Evolutionary conservation across 2,329 filamentous ascomycete species (phyloP), one percentile per base, ranked within the genome.

Genomic region (Rhexocercosporidium sp.): DNA sequence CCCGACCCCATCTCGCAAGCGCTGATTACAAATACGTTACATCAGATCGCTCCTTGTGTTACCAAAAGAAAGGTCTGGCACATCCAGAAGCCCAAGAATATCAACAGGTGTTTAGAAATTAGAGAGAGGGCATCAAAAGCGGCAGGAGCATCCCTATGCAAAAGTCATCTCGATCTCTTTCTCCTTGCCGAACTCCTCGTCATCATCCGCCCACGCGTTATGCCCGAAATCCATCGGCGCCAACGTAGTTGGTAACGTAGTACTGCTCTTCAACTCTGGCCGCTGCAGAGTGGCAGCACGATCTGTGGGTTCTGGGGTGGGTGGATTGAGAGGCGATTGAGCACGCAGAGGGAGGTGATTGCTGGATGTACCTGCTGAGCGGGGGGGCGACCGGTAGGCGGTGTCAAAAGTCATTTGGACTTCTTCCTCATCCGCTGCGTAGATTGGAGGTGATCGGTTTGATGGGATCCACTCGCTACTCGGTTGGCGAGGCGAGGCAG

Each of bases 81-180:
- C 18, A 57, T 57, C 54, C 54, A 57, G 54, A 57, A 25, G 8
- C 11, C 18, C 54, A 20, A 39, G 9, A 18, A 3, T 57, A 22
- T 41, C 11, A 20, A 39, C 54, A 41, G 20, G 29, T 14, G 6
- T 34, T 14, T 25, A 25, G 20, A 16, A 22, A 1, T 14, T 39
- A 6, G 22, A 27, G 31, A 20, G 37, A 2, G 8, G 31, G 29
- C 18, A 18, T 39, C 18, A 22, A 22, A 31, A 34, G 20, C n/a
- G 11, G 12, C 20, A 34, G n/a, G 53, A 37, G 11, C 27, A 39
- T 39, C 6, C 22, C 49, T 74, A 76, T 72, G 76, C 92, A 86
- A 95, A 95, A 70, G 90, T 93, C 90, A 95, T 91, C 37, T 87
- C 85, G 70, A 95, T 92, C 78, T 93, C 91, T 76, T 88, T 88